Conservation (phyloP, 2,329 filamentous ascomycete species). For the Pseudogymnoascus destructans region DNA sequence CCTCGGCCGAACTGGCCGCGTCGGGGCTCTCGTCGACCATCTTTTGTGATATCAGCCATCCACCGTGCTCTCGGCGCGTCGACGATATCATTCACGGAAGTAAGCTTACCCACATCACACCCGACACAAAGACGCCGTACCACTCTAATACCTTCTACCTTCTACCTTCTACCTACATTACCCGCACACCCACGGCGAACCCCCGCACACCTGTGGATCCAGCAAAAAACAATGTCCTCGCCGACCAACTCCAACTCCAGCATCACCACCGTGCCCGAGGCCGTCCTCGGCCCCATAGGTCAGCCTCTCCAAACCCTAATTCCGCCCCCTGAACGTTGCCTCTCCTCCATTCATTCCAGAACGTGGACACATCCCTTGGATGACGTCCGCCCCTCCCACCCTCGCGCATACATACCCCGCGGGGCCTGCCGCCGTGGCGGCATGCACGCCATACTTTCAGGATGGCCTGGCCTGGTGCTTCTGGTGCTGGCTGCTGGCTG, state of each 20-base stretch:
- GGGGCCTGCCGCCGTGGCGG: not conserved
- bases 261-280: not conserved
- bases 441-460: not conserved
- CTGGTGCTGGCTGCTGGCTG: not conserved
- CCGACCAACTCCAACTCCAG: not conserved
- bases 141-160: not conserved
- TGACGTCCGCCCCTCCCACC: not conserved
- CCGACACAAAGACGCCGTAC: not conserved
- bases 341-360: constrained; percentile 7
- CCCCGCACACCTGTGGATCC: constrained; percentile 3
- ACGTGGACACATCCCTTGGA: constrained; percentile 8
- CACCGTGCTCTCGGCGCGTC: not conserved
- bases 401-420: not conserved
- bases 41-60: not conserved
- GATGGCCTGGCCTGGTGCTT: not conserved
- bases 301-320: constrained; percentile 4
- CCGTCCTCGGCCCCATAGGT: constrained; percentile 7
- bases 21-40: not conserved
- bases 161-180: not conserved
- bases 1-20: not conserved
- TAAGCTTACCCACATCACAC: not conserved
- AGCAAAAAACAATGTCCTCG: not conserved
- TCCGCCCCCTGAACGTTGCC: not conserved
- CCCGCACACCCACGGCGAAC: not conserved
- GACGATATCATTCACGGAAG: not conserved